Evolutionary conservation across 2,329 filamentous ascomycete species (phyloP).

Genomic region (Paramyrothecium roridum): DNA sequence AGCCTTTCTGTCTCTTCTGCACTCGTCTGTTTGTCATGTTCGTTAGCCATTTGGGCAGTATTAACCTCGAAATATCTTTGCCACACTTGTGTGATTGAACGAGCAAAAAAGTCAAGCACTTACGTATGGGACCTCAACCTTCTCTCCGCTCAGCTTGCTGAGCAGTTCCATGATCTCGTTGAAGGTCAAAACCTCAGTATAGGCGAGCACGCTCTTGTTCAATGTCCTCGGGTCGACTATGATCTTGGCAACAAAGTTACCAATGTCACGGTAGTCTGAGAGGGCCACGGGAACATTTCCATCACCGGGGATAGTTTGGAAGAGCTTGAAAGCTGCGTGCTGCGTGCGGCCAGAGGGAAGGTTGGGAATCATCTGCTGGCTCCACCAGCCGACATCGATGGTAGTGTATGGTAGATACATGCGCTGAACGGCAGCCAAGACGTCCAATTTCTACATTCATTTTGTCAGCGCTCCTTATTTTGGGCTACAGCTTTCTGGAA

Average conservation of each 20-base stretch:
- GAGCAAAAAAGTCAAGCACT: neutral
- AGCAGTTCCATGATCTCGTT: slow-evolving; percentile 43
- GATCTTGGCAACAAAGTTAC: slow-evolving; percentile 46
- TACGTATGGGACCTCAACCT: slow-evolving; percentile 23
- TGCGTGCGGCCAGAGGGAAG: slow-evolving; percentile 21
- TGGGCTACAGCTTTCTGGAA: neutral
- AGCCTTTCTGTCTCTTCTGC: neutral
- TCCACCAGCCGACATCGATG: slow-evolving; percentile 59
- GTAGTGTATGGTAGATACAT: slow-evolving; percentile 50
- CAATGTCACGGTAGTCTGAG: slow-evolving; percentile 51
- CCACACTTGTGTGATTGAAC: too few species aligned
- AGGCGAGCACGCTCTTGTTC: slow-evolving; percentile 48
- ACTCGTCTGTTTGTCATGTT: neutral
- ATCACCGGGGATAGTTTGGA: slow-evolving; percentile 37
- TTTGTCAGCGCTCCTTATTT: neutral
- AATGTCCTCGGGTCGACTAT: slow-evolving; percentile 49
- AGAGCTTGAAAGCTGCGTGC: slow-evolving; percentile 23
- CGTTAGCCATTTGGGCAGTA: too few species aligned
- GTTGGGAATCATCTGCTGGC: slow-evolving; percentile 36
- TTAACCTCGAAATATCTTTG: too few species aligned
- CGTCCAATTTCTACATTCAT: slow-evolving; percentile 38
- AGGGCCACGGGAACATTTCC: slow-evolving; percentile 40
- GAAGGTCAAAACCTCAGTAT: slow-evolving; percentile 40
- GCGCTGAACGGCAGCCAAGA: slow-evolving; percentile 45
- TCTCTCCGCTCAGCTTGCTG: slow-evolving; percentile 47